Percentiles rank a stretch among this genome's conserved stretches.
Conservation (phyloP, 306 rosid genomes). For the Cotoneaster glaucophyllus region DNA sequence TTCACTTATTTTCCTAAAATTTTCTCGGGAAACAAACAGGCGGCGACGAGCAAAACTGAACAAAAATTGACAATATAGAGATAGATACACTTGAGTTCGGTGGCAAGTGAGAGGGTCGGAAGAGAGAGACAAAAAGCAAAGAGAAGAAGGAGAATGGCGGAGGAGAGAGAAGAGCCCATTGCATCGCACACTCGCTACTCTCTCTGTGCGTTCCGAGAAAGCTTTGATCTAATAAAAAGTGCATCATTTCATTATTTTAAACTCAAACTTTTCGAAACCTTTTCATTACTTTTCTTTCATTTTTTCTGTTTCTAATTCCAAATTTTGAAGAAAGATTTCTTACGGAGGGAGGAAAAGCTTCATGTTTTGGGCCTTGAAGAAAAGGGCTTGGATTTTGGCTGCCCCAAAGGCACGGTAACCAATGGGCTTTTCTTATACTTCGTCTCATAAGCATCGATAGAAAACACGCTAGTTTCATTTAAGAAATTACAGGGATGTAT, state of each 20-base stretch:
- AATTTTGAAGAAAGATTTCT: too few species aligned
- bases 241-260: too few species aligned
- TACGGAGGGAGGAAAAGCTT: background rate
- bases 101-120: slow-evolving; percentile 3
- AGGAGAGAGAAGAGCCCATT: slow-evolving; percentile 11
- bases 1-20: background rate
- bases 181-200: background rate
- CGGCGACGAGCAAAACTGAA: background rate
- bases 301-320: too few species aligned
- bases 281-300: accelerated
- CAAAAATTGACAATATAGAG: background rate
- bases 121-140: slow-evolving; percentile 1
- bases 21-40: background rate
- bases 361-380: background rate
- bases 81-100: slow-evolving; percentile 15
- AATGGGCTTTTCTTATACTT: background rate
- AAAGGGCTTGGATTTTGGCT: background rate
- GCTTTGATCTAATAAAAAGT: background rate
- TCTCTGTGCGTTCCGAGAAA: background rate
- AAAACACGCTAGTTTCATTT: too few species aligned
- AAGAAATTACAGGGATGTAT: too few species aligned
- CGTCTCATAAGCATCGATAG: too few species aligned
- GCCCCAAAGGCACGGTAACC: background rate
- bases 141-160: background rate
- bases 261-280: accelerated